A percentile compares a stretch with the other conserved stretches of the same genome.
These are phyloP conservation scores for Pythium sukuiense DNA, from an alignment of 352 stramenopile species.

Conservation along the genomic window DNA sequence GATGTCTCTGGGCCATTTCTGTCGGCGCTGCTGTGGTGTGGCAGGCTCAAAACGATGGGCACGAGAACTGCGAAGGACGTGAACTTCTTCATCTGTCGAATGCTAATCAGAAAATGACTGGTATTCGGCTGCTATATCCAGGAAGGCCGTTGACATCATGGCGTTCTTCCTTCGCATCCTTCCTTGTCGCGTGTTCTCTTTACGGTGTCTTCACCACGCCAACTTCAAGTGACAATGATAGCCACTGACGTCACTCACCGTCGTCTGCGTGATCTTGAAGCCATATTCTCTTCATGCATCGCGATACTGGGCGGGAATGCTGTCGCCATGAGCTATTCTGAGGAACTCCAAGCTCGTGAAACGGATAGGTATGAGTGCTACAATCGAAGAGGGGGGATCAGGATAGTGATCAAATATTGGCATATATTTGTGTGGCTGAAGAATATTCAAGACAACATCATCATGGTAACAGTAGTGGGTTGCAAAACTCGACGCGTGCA, in stretches of 20 bases:
- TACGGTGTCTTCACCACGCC: background rate
- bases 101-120: background rate
- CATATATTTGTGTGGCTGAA: no score
- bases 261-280: background rate
- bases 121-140: background rate
- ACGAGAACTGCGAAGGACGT: background rate
- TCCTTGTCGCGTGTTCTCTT: background rate
- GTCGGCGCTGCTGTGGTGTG: background rate
- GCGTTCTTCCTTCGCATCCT: background rate
- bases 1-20: background rate
- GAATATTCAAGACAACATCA: no score
- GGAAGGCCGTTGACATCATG: background rate
- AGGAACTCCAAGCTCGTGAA: background rate
- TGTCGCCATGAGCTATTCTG: background rate
- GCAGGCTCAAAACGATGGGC: background rate
- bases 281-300: background rate
- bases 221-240: background rate
- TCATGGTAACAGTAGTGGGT: constrained; percentile 4
- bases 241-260: background rate
- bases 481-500: constrained; percentile 2
- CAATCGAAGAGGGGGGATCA: no score
- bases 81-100: background rate
- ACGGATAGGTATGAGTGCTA: background rate
- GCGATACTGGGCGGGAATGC: background rate
- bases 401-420: no score